A percentile compares a stretch with the other conserved stretches of the same genome.
Conservation (phyloP, 2,329 filamentous ascomycete species). For the Ilyonectria destructans region DNA sequence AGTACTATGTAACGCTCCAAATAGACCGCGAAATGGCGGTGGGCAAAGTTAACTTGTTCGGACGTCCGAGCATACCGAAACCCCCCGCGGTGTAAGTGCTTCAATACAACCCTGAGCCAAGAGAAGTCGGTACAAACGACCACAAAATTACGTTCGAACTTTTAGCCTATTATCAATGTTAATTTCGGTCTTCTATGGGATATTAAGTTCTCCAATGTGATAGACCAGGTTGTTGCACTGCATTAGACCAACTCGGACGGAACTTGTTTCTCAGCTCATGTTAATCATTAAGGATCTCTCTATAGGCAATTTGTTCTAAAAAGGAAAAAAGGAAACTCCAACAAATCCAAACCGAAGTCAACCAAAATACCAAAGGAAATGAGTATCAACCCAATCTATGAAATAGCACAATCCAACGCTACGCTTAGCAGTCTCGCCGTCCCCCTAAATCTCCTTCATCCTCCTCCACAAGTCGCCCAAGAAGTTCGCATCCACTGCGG, state of each 20-base stretch:
- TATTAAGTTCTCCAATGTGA: too few relatives aligned
- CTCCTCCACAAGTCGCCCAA: conserved; percentile 35
- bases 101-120: too few relatives aligned
- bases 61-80: too few relatives aligned
- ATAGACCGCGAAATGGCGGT: not conserved
- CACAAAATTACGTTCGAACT: too few relatives aligned
- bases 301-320: conserved; percentile 19
- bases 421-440: not conserved
- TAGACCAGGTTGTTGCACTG: too few relatives aligned
- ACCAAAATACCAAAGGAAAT: not conserved
- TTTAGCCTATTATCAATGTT: too few relatives aligned
- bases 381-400: not conserved
- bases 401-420: not conserved
- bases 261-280: conserved; percentile 20
- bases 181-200: too few relatives aligned
- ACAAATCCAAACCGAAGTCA: not conserved
- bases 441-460: conserved; percentile 40
- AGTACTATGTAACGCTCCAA: not conserved
- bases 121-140: too few relatives aligned
- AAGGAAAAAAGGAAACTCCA: not conserved
- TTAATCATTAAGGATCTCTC: conserved; percentile 24
- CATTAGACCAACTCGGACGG: too few relatives aligned
- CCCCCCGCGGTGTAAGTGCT: too few relatives aligned
- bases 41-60: too few relatives aligned
- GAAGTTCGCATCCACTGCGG: conserved; percentile 40